Base-by-base conservation (phyloP, 2,329 filamentous ascomycete species). In the Epichloe sp. region DNA sequence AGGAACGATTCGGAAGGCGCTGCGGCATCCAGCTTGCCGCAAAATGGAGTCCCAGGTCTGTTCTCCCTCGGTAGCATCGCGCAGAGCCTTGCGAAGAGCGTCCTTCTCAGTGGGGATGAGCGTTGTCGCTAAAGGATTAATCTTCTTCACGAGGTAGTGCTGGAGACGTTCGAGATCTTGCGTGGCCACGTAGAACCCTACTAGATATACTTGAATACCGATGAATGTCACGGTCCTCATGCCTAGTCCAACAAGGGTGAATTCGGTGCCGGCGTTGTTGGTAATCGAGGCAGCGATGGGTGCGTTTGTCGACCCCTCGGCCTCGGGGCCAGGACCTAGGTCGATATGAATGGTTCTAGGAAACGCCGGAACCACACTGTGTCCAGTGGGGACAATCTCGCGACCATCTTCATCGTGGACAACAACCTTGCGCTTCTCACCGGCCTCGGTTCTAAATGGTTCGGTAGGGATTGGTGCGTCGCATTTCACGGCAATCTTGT, bases 151-250 rank as follows among this genome's bases (percentile, higher is more conserved):
- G 34, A 97, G 76, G 44, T 81, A 79, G 57, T 78, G 75, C 68
- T 97, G 91, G 41, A 98, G 74, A n/a, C 77, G 75, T 4, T 83
- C 81, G 53, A 98, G 82, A 62, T 95, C 89, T 38, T 83, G 73
- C 0, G 85, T 91, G 26, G 89, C 87, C 26, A 97, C 77, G 70
- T 98, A 98, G 60, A 94, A 80, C 15, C 91, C 93, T 0, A 95
- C 86, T 17, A 97, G 86, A 70, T 98, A 98, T 49, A 98, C 93
- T 65, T 95, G 84, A 44, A 98, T 88, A 47, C 80, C 74, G 44
- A 97, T 71, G 66, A 97, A 95, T 23, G 86, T 94, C 35, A 98
- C 93, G 1, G 85, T 89, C 51, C 93, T 80, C 55, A 94, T 83
- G 17, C 93, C 93, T 5, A 96, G 71, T 0, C 93, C 93, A 6